phyloP scores from a whole-genome alignment of 306 rosid genomes.

The Oxytropis ochrocephala region DNA sequence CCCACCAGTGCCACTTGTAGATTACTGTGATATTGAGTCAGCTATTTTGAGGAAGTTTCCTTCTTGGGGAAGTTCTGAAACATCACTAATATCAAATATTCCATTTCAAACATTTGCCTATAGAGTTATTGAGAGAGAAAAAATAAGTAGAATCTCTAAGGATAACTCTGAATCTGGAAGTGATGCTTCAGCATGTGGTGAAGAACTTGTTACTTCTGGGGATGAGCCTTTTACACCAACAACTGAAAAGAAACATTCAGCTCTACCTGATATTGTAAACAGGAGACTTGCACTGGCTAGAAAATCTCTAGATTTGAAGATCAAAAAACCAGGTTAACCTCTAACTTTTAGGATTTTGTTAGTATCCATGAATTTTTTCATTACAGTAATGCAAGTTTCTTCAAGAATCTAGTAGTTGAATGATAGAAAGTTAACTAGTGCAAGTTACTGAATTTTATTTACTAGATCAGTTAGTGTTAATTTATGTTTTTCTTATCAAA shows the following conservation, averaged over 20 bases:
- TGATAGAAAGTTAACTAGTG: not conserved
- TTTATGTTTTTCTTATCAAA: not conserved
- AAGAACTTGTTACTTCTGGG: conserved; percentile 39
- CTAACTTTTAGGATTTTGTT: not conserved
- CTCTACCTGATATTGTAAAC: conserved; percentile 25
- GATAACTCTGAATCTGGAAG: conserved; percentile 79
- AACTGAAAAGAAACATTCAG: conserved; percentile 40
- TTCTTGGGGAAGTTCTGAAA: conserved; percentile 46
- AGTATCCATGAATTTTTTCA: not conserved
- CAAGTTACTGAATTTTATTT: not conserved
- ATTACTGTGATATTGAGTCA: conserved; percentile 69
- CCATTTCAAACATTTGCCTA: conserved; percentile 85
- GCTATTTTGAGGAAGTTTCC: conserved; percentile 51
- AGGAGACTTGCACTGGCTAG: conserved; percentile 35
- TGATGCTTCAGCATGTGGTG: conserved; percentile 70
- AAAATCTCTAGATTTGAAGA: conserved; percentile 39
- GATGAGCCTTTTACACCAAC: conserved; percentile 51
- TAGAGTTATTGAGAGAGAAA: conserved; percentile 51
- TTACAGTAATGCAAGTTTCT: not conserved
- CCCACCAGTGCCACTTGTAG: conserved; percentile 45
- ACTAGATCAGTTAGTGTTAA: not conserved
- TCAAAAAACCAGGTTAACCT: conserved; percentile 45
- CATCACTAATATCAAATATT: conserved; percentile 38
- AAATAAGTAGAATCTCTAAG: conserved; percentile 16
- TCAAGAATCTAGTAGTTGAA: conserved; percentile 2